Conservation (phyloP, 768 basidiomycete genomes). For the Rhizopogon vinicolor region DNA sequence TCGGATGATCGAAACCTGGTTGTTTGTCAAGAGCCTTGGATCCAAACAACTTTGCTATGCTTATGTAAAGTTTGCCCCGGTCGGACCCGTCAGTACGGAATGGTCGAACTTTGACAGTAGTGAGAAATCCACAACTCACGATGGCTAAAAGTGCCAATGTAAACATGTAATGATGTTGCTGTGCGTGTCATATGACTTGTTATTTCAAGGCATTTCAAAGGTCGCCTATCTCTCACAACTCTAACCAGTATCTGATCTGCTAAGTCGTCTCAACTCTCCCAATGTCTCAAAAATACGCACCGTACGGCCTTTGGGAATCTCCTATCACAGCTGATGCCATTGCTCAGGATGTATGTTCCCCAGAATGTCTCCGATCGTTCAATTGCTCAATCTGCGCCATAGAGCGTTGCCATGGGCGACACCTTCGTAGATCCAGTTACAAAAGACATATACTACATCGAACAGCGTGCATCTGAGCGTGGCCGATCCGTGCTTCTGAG, state of each 20-base stretch:
- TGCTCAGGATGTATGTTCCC: constrained; percentile 32
- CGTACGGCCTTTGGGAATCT: constrained; percentile 59
- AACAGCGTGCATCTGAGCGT: constrained; percentile 49
- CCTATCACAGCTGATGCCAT: constrained; percentile 48
- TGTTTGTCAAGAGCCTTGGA: not conserved
- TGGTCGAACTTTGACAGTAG: too few relatives aligned
- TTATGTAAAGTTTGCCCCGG: too few relatives aligned
- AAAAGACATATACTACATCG: constrained; percentile 46
- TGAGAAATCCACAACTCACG: too few relatives aligned
- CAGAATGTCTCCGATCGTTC: constrained; percentile 8
- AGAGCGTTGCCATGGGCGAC: constrained; percentile 33
- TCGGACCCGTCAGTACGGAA: not conserved
- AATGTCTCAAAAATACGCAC: constrained; percentile 25
- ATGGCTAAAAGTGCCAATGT: not conserved
- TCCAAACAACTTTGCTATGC: not conserved
- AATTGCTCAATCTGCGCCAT: not conserved
- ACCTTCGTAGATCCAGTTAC: constrained; percentile 50
- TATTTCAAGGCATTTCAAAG: too few relatives aligned
- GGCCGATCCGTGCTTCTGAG: constrained; percentile 53
- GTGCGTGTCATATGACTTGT: too few relatives aligned
- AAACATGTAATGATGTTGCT: too few relatives aligned
- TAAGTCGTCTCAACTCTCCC: not conserved
- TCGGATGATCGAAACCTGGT: not conserved
- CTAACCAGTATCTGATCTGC: not conserved
- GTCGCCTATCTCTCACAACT: not conserved